Percentiles rank a stretch among this genome's conserved stretches.
Conservation (phyloP, 106 monocot species). For the Triglochin maritima region DNA sequence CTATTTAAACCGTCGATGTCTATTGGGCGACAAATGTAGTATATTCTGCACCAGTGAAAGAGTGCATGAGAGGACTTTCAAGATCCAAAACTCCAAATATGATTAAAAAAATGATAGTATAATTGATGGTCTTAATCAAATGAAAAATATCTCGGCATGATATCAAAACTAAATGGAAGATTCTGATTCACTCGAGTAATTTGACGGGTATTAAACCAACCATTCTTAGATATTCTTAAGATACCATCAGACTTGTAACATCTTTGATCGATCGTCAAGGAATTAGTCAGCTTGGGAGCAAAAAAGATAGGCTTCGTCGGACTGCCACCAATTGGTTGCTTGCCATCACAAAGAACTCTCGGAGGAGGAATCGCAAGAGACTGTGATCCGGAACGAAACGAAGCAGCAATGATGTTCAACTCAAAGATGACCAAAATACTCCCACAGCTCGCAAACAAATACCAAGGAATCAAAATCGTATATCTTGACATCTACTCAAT, state of each 20-base stretch:
- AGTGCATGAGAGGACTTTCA: too few species aligned
- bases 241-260: too few species aligned
- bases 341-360: constrained; percentile 54
- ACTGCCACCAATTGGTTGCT: constrained; percentile 62
- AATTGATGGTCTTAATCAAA: too few species aligned
- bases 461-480: neutral
- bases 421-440: constrained; percentile 7
- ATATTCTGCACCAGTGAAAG: too few species aligned
- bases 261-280: constrained; percentile 7
- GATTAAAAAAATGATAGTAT: too few species aligned
- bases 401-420: constrained; percentile 40
- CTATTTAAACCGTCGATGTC: too few species aligned
- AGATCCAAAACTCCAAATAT: too few species aligned
- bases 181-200: constrained; percentile 29
- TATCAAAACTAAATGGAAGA: too few species aligned
- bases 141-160: too few species aligned
- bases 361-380: constrained; percentile 38
- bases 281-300: constrained; percentile 38
- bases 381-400: constrained; percentile 29
- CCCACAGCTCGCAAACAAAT: neutral
- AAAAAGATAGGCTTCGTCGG: constrained; percentile 32
- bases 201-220: neutral
- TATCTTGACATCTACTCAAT: constrained; percentile 8
- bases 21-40: too few species aligned
- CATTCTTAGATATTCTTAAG: too few species aligned